These are phyloP conservation scores for Dichotomopilus funicola DNA, from an alignment of 2,329 filamentous ascomycete species.

Conservation along the genomic window DNA sequence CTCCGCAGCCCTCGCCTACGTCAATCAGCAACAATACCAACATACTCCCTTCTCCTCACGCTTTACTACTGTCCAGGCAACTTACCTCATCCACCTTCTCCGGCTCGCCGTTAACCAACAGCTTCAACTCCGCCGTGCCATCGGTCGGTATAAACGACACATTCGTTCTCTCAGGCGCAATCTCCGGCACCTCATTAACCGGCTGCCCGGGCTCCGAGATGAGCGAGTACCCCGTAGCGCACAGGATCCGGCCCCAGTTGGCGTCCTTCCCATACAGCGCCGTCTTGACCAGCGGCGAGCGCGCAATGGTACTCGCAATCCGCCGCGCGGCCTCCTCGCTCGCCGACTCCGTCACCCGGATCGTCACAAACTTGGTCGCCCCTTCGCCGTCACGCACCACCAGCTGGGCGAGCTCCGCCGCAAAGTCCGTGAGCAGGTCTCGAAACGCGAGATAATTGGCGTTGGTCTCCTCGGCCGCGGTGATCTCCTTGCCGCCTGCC, in stretches of 20 bases:
- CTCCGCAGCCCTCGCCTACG: conserved; percentile 57
- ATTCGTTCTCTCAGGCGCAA: conserved; percentile 63
- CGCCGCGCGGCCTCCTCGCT: conserved; percentile 65
- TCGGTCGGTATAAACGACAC: conserved; percentile 75
- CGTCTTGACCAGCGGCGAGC: conserved; percentile 92
- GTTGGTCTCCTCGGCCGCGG: conserved; percentile 32
- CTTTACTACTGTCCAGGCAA: not conserved
- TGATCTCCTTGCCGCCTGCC: conserved; percentile 64
- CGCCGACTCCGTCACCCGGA: conserved; percentile 70
- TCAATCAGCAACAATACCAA: not conserved
- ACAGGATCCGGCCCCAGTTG: conserved; percentile 97
- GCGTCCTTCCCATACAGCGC: conserved; percentile 95
- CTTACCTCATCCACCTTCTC: conserved; percentile 64
- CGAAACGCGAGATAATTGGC: conserved; percentile 66
- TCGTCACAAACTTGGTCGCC: conserved; percentile 95
- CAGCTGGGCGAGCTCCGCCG: conserved; percentile 79
- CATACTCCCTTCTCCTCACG: not conserved
- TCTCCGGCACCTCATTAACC: conserved; percentile 54
- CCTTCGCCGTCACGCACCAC: conserved; percentile 95
- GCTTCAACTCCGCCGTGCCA: conserved; percentile 67
- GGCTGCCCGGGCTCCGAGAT: conserved; percentile 52
- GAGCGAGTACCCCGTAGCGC: conserved; percentile 78
- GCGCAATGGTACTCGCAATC: conserved; percentile 81
- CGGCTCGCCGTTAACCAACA: conserved; percentile 74
- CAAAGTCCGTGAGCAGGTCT: conserved; percentile 66